Percentiles rank a stretch among this genome's conserved stretches.
These are phyloP conservation scores for Musa beccarii DNA, from an alignment of 176 grass and related monocot genomes.

Conservation along the genomic window DNA sequence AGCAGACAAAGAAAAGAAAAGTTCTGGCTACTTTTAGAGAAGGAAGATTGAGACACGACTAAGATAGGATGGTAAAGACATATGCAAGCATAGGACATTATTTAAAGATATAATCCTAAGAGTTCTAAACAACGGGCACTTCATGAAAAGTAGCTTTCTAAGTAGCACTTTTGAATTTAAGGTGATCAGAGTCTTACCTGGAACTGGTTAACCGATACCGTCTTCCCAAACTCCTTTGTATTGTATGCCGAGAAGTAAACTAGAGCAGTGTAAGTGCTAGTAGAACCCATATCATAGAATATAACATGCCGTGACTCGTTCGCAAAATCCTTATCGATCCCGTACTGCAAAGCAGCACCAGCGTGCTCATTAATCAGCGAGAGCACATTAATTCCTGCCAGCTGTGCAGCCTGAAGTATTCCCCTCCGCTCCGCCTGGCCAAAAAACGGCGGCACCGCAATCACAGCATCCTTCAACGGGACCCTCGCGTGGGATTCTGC, in stretches of 20 bases:
- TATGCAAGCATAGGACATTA: background rate
- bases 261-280: constrained; percentile 85
- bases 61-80: background rate
- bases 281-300: constrained; percentile 92
- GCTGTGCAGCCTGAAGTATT: constrained; percentile 70
- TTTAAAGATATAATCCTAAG: background rate
- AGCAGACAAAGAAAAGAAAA: too few species aligned
- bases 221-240: constrained; percentile 82
- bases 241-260: constrained; percentile 86
- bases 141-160: background rate
- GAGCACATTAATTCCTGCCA: constrained; percentile 76
- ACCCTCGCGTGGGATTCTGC: constrained; percentile 60
- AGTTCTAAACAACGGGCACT: background rate
- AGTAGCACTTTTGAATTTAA: background rate
- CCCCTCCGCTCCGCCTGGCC: constrained; percentile 82
- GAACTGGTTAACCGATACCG: constrained; percentile 70
- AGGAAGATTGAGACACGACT: too few species aligned
- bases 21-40: too few species aligned
- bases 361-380: constrained; percentile 95
- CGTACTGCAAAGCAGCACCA: constrained; percentile 90
- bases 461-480: constrained; percentile 69
- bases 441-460: constrained; percentile 78
- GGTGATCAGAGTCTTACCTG: constrained; percentile 39
- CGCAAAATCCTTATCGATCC: constrained; percentile 93
- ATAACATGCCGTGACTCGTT: constrained; percentile 77